phyloP scores from a whole-genome alignment of 768 basidiomycete genomes.

The Gyrodon lividus region DNA sequence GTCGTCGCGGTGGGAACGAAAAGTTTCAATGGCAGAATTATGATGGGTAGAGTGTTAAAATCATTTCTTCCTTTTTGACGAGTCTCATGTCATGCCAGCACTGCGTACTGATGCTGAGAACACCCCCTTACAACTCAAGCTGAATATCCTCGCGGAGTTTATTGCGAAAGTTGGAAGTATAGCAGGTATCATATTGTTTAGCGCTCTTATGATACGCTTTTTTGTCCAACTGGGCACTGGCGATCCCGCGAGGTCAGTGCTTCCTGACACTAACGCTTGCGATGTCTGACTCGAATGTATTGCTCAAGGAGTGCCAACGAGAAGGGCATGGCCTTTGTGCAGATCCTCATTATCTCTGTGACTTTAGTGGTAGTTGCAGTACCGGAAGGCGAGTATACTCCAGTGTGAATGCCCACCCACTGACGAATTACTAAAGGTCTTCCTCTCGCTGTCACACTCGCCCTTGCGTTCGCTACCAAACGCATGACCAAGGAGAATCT shows the following conservation, averaged over 20 bases:
- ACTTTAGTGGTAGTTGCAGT: constrained; percentile 89
- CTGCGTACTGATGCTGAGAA: constrained; percentile 83
- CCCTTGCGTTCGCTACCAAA: constrained; percentile 94
- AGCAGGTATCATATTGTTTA: constrained; percentile 81
- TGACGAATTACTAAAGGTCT: constrained; percentile 51
- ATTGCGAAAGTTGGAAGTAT: constrained; percentile 89
- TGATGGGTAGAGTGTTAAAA: constrained; percentile 73
- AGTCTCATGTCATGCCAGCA: constrained; percentile 43
- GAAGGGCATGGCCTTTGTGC: constrained; percentile 88
- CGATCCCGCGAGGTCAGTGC: constrained; percentile 53
- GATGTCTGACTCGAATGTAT: constrained; percentile 10
- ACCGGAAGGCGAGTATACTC: constrained; percentile 60
- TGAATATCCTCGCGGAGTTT: constrained; percentile 90
- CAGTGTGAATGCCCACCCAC: neutral
- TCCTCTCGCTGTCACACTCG: constrained; percentile 93
- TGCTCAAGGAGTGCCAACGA: constrained; percentile 59
- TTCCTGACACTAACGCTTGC: neutral
- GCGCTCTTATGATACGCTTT: constrained; percentile 87
- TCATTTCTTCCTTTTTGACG: neutral
- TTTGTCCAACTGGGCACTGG: constrained; percentile 79
- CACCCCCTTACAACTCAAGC: constrained; percentile 91
- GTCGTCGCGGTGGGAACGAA: constrained; percentile 89
- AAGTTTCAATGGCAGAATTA: constrained; percentile 94
- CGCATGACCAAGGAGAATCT: constrained; percentile 97
- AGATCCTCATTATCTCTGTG: constrained; percentile 92